Percentiles rank a stretch among this genome's conserved stretches.
Conservation (phyloP, 208 protist genomes). For the Balamuthia mandrillaris region DNA sequence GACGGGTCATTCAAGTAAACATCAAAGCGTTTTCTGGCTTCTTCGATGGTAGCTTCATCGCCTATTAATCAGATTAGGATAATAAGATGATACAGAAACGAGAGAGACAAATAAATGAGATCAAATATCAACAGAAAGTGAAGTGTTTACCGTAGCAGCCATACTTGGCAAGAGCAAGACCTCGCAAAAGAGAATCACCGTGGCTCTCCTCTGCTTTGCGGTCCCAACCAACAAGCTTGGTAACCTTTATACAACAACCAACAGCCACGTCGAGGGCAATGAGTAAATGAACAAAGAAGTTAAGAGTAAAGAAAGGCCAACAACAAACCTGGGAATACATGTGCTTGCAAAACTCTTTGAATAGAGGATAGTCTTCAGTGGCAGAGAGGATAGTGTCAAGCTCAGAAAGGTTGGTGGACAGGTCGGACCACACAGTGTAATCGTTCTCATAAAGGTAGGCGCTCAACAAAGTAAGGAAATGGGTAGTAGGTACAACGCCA, state of each 20-base stretch:
- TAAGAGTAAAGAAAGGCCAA: neutral
- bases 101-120: neutral
- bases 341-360: neutral
- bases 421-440: slow-evolving; percentile 32
- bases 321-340: slow-evolving; percentile 22
- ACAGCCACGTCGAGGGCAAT: neutral
- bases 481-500: neutral
- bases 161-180: slow-evolving; percentile 9
- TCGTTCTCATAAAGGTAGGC: slow-evolving; percentile 37
- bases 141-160: neutral
- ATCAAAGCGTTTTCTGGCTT: slow-evolving; percentile 5
- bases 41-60: neutral
- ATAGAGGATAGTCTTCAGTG: slow-evolving; percentile 6
- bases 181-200: neutral
- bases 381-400: neutral
- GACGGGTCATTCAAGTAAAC: neutral
- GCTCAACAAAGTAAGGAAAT: neutral
- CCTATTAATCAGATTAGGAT: neutral
- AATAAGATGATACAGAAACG: too few species aligned
- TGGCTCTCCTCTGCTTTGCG: slow-evolving; percentile 3
- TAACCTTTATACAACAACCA: slow-evolving; percentile 1
- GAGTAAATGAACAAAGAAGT: neutral
- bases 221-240: slow-evolving; percentile 22
- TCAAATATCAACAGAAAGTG: neutral
- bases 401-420: neutral